Percentiles rank a stretch among this genome's conserved stretches.
phyloP scores from a whole-genome alignment of 2,329 filamentous ascomycete genomes.

The Epichloe sylvatica region DNA sequence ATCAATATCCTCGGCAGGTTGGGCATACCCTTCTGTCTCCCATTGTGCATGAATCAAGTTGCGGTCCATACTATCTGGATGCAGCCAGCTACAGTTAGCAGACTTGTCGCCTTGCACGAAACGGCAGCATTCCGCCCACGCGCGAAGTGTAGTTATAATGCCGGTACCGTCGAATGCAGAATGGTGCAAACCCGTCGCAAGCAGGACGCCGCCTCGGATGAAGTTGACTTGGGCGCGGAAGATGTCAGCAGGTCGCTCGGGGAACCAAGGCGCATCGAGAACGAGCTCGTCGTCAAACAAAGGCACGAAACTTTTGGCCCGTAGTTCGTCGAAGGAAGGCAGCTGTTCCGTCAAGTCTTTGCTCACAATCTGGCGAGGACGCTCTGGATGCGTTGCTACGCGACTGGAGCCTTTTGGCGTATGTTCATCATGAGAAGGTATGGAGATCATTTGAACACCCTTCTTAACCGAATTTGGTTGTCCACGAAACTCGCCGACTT shows the following conservation, averaged over 20 bases:
- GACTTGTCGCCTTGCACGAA: constrained; percentile 13
- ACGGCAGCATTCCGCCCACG: constrained; percentile 19
- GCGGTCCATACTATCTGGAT: constrained; percentile 18
- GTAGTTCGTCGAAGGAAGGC: constrained; percentile 14
- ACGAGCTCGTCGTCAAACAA: constrained; percentile 15
- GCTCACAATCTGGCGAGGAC: constrained; percentile 10
- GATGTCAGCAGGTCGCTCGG: constrained; percentile 15
- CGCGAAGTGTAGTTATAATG: constrained; percentile 15
- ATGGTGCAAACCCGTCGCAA: constrained; percentile 15
- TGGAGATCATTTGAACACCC: background rate
- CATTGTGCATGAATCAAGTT: constrained; percentile 6
- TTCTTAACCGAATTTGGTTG: background rate
- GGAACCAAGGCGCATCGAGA: constrained; percentile 11
- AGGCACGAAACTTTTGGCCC: constrained; percentile 13
- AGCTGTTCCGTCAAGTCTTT: constrained; percentile 15
- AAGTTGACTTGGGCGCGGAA: constrained; percentile 19
- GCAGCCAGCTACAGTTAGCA: constrained; percentile 14
- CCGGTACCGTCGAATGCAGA: constrained; percentile 17
- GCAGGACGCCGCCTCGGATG: constrained; percentile 17
- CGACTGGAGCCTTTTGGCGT: background rate
- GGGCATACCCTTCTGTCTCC: constrained; percentile 9
- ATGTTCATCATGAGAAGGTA: background rate
- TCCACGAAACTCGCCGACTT: background rate
- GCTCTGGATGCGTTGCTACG: background rate
- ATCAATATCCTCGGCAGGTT: constrained; percentile 13